Conservation (phyloP, 768 basidiomycete genomes). For the Kwoniella europaea region DNA sequence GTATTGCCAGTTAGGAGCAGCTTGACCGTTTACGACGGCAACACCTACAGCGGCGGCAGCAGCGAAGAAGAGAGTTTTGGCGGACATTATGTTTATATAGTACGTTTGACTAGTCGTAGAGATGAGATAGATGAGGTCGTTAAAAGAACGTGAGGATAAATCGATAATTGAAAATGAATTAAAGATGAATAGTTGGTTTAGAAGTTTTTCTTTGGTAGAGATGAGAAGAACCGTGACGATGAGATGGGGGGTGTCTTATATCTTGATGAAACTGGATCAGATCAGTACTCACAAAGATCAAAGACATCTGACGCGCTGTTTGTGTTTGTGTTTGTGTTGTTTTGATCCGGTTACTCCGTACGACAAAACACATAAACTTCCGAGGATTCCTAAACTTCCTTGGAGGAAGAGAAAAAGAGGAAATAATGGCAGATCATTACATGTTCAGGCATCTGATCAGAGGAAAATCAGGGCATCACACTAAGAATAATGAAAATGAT, state of each 20-base stretch:
- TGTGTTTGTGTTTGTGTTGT: neutral
- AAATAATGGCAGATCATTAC: neutral
- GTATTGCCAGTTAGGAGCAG: conserved; percentile 47
- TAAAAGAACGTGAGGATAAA: conserved; percentile 20
- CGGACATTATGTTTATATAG: conserved; percentile 32
- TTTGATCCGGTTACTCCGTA: no score
- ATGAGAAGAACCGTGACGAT: conserved; percentile 6
- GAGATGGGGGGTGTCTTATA: neutral
- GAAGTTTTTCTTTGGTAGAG: neutral
- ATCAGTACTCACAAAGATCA: neutral
- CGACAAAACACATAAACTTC: no score
- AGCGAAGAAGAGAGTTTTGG: conserved; percentile 40
- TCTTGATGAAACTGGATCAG: neutral
- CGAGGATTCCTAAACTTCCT: no score
- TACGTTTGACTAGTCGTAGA: conserved; percentile 10
- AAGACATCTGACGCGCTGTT: conserved; percentile 15
- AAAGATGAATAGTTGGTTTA: neutral
- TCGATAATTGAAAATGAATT: neutral
- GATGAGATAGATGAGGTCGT: conserved; percentile 7
- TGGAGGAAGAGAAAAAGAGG: no score
- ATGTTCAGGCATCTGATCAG: neutral
- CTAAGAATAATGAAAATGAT: conserved; percentile 2
- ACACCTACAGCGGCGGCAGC: conserved; percentile 42
- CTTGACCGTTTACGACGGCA: conserved; percentile 40
- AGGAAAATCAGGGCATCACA: conserved; percentile 13